Base-by-base conservation (phyloP, 1,139 yeast genomes). In the Geotrichum restrictum region DNA sequence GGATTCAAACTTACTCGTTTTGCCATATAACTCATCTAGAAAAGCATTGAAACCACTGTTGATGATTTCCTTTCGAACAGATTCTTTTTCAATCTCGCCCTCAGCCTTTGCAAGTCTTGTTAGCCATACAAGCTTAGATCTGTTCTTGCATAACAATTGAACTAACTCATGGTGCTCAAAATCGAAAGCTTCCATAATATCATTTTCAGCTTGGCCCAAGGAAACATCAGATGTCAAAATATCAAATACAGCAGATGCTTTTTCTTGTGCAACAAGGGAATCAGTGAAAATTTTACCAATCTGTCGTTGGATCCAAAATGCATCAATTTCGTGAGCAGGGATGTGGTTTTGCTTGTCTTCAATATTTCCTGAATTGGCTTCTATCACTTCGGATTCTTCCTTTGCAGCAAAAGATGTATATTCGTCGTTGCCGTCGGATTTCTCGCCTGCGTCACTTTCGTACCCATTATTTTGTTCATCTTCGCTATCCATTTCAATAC, bases 51-150 rank as follows among this genome's bases (percentile, higher is more conserved):
- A 58, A 0, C 76, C 79, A 5, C 63, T 60, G 0, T 60, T 59
- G 21, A 54, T 57, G 66, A 79, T 72, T 19, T 65, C 62, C 0
- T 61, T 54, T 10, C 70, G 52, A 1, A 80, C 51, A 0, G 51
- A 45, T 8, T 66, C 65, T 27, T 72, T 66, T 4, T 71, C 72
- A 0, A 64, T 65, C 5, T 71, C 74, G 6, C 69, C 62, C 13
- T 66, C 70, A 1, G 76, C 74, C 39, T 67, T 67, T 2, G 76
- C 68, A 37, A 78, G 66, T 52, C 70, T 72, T 1, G 79, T 70
- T 37, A 83, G 79, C 78, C 82, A 85, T 1, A 77, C 78, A 4
- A 85, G 69, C 47, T 72, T 67, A 61, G 75, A 70, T 54, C 85
- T 66, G 60, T 88, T 84, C 39, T 73, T 72, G 16, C 80, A 69